These are phyloP conservation scores for Acanthamoeba culbertsoni DNA, from an alignment of 208 protist species.

Conservation along the genomic window DNA sequence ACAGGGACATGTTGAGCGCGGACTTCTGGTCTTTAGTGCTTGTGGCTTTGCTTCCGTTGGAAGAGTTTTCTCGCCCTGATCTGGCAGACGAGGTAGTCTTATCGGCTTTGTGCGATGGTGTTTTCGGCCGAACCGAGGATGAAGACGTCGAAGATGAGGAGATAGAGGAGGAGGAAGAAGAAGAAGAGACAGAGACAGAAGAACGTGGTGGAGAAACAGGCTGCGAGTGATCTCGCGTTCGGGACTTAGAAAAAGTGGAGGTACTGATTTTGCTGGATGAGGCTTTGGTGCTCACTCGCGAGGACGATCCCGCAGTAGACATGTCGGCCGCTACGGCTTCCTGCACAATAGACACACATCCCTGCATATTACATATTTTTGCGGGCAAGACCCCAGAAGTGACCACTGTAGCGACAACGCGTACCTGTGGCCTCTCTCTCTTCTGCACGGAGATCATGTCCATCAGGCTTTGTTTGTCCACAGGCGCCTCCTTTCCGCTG, in stretches of 20 bases:
- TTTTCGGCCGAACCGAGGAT: not conserved
- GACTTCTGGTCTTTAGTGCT: not conserved
- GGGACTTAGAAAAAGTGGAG: not conserved
- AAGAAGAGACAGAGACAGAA: not conserved
- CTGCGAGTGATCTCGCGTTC: not conserved
- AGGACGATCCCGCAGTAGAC: not conserved
- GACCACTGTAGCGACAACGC: not conserved
- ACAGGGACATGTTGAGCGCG: not conserved
- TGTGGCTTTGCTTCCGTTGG: not conserved
- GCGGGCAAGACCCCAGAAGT: not conserved
- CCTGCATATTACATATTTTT: no score
- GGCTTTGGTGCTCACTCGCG: not conserved
- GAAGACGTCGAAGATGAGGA: not conserved
- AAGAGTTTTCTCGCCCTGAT: not conserved
- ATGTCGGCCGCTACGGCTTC: no score
- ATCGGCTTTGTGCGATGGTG: not conserved
- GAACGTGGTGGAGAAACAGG: not conserved
- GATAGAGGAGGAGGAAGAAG: not conserved
- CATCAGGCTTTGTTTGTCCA: constrained; percentile 25
- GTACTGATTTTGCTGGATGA: not conserved
- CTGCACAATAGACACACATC: no score
- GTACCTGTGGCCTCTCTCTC: not conserved
- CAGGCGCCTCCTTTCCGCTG: not conserved
- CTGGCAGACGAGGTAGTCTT: not conserved
- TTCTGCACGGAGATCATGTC: not conserved